Conservation (phyloP, 140 eudicot species). For the Cichorium intybus region DNA sequence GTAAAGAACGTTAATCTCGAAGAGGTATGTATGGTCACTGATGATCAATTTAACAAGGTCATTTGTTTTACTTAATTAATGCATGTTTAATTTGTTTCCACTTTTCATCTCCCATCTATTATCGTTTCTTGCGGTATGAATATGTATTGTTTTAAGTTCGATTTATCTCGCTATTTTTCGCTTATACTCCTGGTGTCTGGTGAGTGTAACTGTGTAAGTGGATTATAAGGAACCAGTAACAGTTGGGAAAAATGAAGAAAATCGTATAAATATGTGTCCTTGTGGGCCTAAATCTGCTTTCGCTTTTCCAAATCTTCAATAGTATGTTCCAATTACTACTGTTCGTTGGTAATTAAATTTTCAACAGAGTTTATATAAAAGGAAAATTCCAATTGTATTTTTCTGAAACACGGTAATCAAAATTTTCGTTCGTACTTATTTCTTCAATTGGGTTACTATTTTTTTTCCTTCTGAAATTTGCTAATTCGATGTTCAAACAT, state of each 20-base stretch:
- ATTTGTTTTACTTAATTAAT: not conserved
- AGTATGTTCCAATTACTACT: not conserved
- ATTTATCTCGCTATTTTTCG: too few relatives aligned
- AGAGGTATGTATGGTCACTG: conserved; percentile 8
- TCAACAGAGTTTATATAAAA: not conserved
- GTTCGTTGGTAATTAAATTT: not conserved
- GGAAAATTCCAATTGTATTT: too few relatives aligned
- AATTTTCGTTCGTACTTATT: not conserved
- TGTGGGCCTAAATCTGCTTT: not conserved
- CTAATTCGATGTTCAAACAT: too few relatives aligned
- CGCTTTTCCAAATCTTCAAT: not conserved
- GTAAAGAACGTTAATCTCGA: conserved; percentile 5
- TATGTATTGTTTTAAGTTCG: too few relatives aligned
- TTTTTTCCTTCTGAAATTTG: not conserved
- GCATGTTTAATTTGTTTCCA: not conserved
- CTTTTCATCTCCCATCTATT: too few relatives aligned
- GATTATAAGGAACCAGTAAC: not conserved
- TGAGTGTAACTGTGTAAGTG: too few relatives aligned
- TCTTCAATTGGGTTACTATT: not conserved
- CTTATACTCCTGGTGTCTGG: too few relatives aligned
- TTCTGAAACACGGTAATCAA: not conserved
- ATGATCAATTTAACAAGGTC: not conserved
- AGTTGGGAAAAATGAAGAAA: not conserved
- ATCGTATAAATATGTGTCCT: not conserved
- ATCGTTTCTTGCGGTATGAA: too few relatives aligned